Base-by-base conservation (phyloP, 2,329 filamentous ascomycete genomes). In the Beauveria asiatica region DNA sequence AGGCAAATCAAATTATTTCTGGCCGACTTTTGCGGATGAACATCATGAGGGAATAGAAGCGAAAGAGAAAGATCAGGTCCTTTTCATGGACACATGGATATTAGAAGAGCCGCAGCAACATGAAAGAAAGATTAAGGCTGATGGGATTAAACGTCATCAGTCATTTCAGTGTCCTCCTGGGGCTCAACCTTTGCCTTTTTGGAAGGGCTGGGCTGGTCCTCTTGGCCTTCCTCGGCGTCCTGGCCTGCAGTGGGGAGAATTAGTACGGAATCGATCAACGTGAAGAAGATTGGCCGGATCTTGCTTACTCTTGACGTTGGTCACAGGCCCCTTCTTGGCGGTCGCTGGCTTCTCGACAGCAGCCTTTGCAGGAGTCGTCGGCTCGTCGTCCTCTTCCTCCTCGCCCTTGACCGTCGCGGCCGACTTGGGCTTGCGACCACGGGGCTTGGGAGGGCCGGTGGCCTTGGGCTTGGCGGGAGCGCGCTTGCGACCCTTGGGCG, bases 151-250 rank as follows among this genome's bases (percentile, higher is more conserved):
- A 19, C 30, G 4, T 48, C 42, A 19, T 50, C 55, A 16, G 21
- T 23, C 45, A 57, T 57, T 17, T 49, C 45, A 27, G 45, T 57
- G 37, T 57, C 55, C 7, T 57, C 45, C 25, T 52, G n/a, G 23
- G 68, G 66, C 53, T 69, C 65, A 27, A 65, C 63, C 68, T 75
- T 75, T 44, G 61, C 50, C 63, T 70, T 71, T 63, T 73, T 73
- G 53, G 58, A 54, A 6, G 70, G 65, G 42, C 41, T 60, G 45
- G 30, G 39, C 58, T 51, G 33, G 13, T 52, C 41, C 23, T 44
- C 21, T 5, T 3, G 39, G 23, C 13, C 46, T n/a, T 58, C 11
- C 3, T 33, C 25, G 23, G 25, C 13, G 21, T 33, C 48, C 25
- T 58, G 48, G 23, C 1, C 55, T 58, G 17, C 13, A 19, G 9